These are phyloP conservation scores for Colletotrichum orbiculare DNA, from an alignment of 2,329 filamentous ascomycete species.

Conservation along the genomic window DNA sequence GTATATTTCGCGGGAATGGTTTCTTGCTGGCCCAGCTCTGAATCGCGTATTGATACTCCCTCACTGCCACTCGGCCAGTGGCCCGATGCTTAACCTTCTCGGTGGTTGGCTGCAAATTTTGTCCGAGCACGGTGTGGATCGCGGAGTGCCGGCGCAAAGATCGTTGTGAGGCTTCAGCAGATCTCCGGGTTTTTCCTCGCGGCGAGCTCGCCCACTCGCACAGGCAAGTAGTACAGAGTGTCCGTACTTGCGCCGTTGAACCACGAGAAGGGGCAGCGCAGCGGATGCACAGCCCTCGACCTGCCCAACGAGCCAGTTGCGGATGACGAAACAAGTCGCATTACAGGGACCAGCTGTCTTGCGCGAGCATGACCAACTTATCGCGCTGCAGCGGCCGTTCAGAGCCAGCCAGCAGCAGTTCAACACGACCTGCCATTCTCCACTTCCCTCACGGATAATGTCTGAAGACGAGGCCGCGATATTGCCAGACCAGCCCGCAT, in stretches of 20 bases:
- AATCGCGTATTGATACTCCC: slow-evolving; percentile 16
- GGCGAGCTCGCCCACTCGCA: slow-evolving; percentile 11
- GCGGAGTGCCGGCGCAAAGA: slow-evolving; percentile 23
- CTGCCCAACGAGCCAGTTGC: slow-evolving; percentile 33
- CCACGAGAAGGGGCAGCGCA: slow-evolving; percentile 20
- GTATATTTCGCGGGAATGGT: slow-evolving; percentile 24
- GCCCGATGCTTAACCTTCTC: slow-evolving; percentile 21
- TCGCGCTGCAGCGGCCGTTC: slow-evolving; percentile 17
- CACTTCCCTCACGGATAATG: slow-evolving; percentile 32
- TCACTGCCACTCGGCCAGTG: neutral
- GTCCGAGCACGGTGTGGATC: slow-evolving; percentile 28
- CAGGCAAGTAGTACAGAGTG: too few species aligned
- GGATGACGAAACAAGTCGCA: slow-evolving; percentile 33
- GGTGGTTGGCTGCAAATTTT: slow-evolving; percentile 29
- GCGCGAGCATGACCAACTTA: slow-evolving; percentile 18
- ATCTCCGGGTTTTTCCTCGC: slow-evolving; percentile 13
- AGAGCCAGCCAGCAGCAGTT: slow-evolving; percentile 29
- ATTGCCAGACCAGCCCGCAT: slow-evolving; percentile 3
- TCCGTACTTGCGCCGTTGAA: neutral
- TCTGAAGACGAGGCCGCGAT: slow-evolving; percentile 26
- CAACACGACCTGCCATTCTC: slow-evolving; percentile 27
- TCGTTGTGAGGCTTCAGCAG: slow-evolving; percentile 32
- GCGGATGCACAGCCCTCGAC: slow-evolving; percentile 27
- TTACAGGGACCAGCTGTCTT: slow-evolving; percentile 31
- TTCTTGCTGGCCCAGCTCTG: slow-evolving; percentile 29